Evolutionary conservation across 169 alveolate genomes (phyloP).

Genomic region (Eimeria praecox): DNA sequence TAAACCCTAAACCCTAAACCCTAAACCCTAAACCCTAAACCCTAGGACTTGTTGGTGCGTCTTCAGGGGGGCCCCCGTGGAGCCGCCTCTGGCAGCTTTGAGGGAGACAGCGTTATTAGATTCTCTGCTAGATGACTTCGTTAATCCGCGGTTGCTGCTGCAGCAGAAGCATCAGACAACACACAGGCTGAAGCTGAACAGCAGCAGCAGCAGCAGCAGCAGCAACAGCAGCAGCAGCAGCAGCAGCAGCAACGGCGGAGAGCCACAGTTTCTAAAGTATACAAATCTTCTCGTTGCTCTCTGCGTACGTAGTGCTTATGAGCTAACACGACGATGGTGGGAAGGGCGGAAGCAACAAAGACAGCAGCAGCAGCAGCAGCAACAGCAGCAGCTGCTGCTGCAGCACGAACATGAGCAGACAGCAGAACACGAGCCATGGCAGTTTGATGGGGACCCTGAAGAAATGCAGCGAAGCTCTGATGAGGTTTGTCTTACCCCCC

Average conservation of each 20-base stretch:
- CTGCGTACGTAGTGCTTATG: conserved; percentile 70
- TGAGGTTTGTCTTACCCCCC: conserved; percentile 21
- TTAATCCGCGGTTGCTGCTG: conserved; percentile 41
- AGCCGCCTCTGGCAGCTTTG: conserved; percentile 60
- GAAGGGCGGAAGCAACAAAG: conserved; percentile 23
- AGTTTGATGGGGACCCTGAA: conserved; percentile 23
- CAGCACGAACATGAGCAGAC: background rate
- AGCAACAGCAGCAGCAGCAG: conserved; percentile 33
- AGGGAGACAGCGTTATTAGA: conserved; percentile 73
- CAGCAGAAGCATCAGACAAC: conserved; percentile 18
- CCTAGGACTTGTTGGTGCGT: background rate
- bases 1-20: conserved; percentile 26
- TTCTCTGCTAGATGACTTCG: conserved; percentile 62
- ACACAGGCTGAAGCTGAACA: background rate
- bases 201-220: conserved; percentile 48
- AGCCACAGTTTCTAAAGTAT: conserved; percentile 55
- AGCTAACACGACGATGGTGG: conserved; percentile 73
- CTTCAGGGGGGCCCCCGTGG: conserved; percentile 51
- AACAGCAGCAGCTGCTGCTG: conserved; percentile 11
- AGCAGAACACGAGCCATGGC: conserved; percentile 30
- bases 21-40: conserved; percentile 43
- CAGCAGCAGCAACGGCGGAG: conserved; percentile 4
- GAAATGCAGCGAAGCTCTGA: conserved; percentile 35
- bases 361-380: conserved; percentile 37
- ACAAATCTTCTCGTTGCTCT: conserved; percentile 64